These are phyloP conservation scores for Reticulascus tulasneorum DNA, from an alignment of 2,329 filamentous ascomycete genomes.

Conservation along the genomic window DNA sequence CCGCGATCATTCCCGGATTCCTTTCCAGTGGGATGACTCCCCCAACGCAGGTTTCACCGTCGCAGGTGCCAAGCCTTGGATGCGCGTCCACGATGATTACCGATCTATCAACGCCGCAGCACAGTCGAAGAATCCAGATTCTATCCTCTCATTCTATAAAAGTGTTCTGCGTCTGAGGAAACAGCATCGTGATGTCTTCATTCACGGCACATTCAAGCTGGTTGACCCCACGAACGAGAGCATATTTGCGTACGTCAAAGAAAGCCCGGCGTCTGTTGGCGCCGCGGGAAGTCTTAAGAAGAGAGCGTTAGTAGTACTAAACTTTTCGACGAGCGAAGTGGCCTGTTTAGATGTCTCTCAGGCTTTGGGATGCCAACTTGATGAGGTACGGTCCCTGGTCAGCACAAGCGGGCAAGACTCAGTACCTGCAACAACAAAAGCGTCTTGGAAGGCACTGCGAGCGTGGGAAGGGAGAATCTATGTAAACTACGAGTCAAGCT, in stretches of 20 bases:
- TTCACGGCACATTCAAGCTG: constrained; percentile 58
- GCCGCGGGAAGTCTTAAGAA: constrained; percentile 16
- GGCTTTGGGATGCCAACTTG: constrained; percentile 16
- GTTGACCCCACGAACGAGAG: constrained; percentile 45
- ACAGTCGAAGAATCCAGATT: constrained; percentile 40
- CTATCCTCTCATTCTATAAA: constrained; percentile 59
- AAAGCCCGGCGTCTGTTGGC: constrained; percentile 17
- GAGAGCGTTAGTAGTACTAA: constrained; percentile 37
- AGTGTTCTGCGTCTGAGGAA: constrained; percentile 48
- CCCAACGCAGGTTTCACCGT: constrained; percentile 59
- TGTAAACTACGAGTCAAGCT: constrained; percentile 15
- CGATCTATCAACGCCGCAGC: constrained; percentile 49
- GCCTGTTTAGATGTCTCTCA: constrained; percentile 18
- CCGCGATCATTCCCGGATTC: constrained; percentile 60
- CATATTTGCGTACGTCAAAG: constrained; percentile 53
- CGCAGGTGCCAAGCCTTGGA: constrained; percentile 53
- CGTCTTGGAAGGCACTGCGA: constrained; percentile 8
- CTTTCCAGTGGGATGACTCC: constrained; percentile 61
- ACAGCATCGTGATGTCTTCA: constrained; percentile 53
- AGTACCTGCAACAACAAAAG: constrained; percentile 1
- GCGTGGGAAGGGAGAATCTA: constrained; percentile 26
- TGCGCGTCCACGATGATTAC: constrained; percentile 61
- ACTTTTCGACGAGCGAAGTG: constrained; percentile 38
- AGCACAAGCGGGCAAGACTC: constrained; percentile 23
- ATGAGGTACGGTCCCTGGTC: constrained; percentile 20